phyloP scores from a whole-genome alignment of 371 early-diverging fungal species.

The Entomophthora muscae region DNA sequence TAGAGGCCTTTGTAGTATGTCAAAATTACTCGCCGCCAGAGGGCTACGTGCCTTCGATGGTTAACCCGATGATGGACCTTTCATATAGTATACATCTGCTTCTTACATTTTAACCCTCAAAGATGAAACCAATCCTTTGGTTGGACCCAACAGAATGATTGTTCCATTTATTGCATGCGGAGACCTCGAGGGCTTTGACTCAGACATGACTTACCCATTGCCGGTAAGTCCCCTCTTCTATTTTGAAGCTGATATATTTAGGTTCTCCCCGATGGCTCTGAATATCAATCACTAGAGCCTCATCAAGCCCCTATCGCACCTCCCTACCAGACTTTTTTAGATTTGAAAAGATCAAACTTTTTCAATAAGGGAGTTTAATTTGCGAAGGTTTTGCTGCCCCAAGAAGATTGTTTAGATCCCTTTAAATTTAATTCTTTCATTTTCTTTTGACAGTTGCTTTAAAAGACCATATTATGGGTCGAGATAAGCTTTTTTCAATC shows the following conservation, averaged over 20 bases:
- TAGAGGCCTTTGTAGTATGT: constrained; percentile 89
- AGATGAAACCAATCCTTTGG: constrained; percentile 34
- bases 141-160: constrained; percentile 53
- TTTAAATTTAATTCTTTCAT: too few relatives aligned
- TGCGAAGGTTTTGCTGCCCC: background rate
- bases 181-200: constrained; percentile 68
- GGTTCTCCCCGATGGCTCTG: background rate
- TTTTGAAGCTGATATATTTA: background rate
- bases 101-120: background rate
- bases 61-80: constrained; percentile 65
- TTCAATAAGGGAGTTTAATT: background rate
- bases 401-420: too few relatives aligned
- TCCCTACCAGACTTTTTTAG: constrained; percentile 74
- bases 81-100: constrained; percentile 27
- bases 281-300: constrained; percentile 31
- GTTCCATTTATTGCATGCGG: constrained; percentile 88
- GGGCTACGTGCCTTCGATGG: constrained; percentile 74
- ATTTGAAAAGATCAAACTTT: constrained; percentile 31
- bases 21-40: constrained; percentile 67
- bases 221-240: constrained; percentile 18
- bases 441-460: too few relatives aligned
- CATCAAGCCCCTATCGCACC: constrained; percentile 77
- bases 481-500: too few relatives aligned
- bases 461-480: too few relatives aligned
- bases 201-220: constrained; percentile 66